Evolutionary conservation across 2,329 filamentous ascomycete genomes (phyloP).

Genomic region (Apiospora rasikravindrae): DNA sequence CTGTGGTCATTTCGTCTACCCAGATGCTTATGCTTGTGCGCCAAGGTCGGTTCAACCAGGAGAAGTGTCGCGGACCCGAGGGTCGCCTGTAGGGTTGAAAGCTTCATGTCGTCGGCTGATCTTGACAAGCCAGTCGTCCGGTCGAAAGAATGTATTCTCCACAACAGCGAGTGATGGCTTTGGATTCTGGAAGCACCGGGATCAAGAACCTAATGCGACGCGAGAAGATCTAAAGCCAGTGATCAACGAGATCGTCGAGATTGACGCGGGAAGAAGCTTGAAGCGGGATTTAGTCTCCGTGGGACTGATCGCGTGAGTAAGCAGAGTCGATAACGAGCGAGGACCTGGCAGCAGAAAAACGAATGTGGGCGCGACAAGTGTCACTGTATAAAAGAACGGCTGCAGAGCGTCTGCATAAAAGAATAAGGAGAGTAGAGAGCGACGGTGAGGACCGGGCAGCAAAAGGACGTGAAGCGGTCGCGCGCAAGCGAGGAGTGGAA

Average conservation of each 20-base stretch:
- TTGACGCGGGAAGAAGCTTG: background rate
- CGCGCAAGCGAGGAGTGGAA: conserved; percentile 6
- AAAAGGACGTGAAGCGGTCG: conserved; percentile 17
- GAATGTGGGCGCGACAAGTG: background rate
- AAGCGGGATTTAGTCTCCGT: background rate
- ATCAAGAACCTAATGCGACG: background rate
- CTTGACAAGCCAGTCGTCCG: background rate
- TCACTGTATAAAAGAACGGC: conserved; percentile 8
- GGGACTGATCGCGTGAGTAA: background rate
- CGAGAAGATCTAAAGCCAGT: background rate
- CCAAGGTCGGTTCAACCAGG: conserved; percentile 37
- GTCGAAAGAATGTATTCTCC: background rate
- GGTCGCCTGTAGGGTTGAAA: conserved; percentile 1
- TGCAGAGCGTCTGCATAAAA: background rate
- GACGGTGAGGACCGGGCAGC: conserved; percentile 9
- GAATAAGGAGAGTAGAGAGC: conserved; percentile 15
- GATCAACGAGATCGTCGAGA: conserved; percentile 20
- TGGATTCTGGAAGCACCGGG: background rate
- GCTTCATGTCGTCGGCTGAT: conserved; percentile 5
- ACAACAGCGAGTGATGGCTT: conserved; percentile 3
- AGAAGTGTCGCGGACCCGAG: background rate
- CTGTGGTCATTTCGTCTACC: conserved; percentile 40
- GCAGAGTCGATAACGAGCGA: background rate
- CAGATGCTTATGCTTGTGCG: conserved; percentile 44
- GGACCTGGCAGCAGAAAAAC: background rate